phyloP scores from a whole-genome alignment of 1,139 yeast species.

The Hansenula lynferdii region DNA sequence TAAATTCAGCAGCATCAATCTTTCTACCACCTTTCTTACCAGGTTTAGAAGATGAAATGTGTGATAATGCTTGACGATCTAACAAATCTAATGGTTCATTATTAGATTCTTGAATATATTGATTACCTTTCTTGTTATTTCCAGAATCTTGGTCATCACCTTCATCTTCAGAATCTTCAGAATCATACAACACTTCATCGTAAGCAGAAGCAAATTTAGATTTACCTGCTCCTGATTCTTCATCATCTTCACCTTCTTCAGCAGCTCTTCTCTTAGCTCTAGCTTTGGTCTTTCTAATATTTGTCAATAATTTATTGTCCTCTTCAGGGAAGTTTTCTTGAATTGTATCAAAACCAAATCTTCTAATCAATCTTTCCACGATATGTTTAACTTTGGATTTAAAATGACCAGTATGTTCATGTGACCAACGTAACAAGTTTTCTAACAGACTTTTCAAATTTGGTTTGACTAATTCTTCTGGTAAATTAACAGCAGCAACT shows the following conservation, averaged over 20 bases:
- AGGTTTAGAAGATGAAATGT: constrained; percentile 84
- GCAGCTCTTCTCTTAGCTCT: constrained; percentile 75
- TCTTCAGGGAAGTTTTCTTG: constrained; percentile 85
- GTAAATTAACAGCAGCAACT: constrained; percentile 81
- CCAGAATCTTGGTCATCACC: constrained; percentile 29
- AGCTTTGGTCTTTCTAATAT: constrained; percentile 80
- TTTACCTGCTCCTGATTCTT: constrained; percentile 24
- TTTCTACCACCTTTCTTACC: constrained; percentile 39
- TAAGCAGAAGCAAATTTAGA: constrained; percentile 67
- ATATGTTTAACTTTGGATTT: constrained; percentile 90
- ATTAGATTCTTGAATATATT: constrained; percentile 70
- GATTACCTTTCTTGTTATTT: constrained; percentile 37
- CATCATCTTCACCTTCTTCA: constrained; percentile 30
- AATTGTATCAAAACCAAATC: constrained; percentile 79
- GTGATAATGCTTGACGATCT: constrained; percentile 79
- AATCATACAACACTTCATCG: constrained; percentile 40
- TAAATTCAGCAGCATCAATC: constrained; percentile 37
- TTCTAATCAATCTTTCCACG: constrained; percentile 83
- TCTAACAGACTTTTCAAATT: constrained; percentile 62
- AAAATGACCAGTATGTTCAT: constrained; percentile 94
- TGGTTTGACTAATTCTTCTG: constrained; percentile 69
- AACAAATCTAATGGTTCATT: constrained; percentile 88
- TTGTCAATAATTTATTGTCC: constrained; percentile 74
- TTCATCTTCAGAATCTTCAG: constrained; percentile 39
- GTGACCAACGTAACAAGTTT: constrained; percentile 86